Percentiles rank a stretch among this genome's conserved stretches.
phyloP scores from a whole-genome alignment of 768 basidiomycete species.

The Hericium coralloides region DNA sequence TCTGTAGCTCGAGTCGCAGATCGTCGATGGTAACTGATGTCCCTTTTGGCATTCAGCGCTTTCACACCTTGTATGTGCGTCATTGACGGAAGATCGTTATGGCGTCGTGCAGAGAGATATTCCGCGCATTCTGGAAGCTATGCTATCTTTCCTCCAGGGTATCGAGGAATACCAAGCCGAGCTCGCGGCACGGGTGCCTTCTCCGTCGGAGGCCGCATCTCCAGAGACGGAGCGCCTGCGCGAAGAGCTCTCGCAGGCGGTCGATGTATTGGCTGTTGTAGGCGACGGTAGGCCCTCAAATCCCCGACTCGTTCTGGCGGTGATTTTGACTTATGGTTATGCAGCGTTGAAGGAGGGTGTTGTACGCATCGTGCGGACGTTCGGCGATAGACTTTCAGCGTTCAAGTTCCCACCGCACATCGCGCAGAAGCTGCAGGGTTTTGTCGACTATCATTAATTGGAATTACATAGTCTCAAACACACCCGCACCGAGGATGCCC shows the following conservation, averaged over 20 bases:
- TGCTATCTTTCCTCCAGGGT: slow-evolving; percentile 55
- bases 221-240: slow-evolving; percentile 25
- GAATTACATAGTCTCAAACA: not conserved
- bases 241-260: slow-evolving; percentile 46
- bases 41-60: slow-evolving; percentile 37
- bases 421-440: slow-evolving; percentile 60
- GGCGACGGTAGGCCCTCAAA: slow-evolving; percentile 44
- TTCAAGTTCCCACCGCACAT: slow-evolving; percentile 71
- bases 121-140: slow-evolving; percentile 69
- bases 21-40: not conserved
- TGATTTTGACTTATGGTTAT: not conserved
- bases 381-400: slow-evolving; percentile 63
- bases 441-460: slow-evolving; percentile 53
- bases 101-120: slow-evolving; percentile 83
- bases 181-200: slow-evolving; percentile 30
- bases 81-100: slow-evolving; percentile 71
- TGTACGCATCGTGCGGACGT: slow-evolving; percentile 57
- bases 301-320: not conserved
- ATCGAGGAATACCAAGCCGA: slow-evolving; percentile 58
- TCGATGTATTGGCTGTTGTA: slow-evolving; percentile 43
- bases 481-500: too few relatives aligned
- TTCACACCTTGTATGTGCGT: slow-evolving; percentile 58
- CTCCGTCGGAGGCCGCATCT: slow-evolving; percentile 24
- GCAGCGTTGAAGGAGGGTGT: slow-evolving; percentile 61
- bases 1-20: not conserved